These are phyloP conservation scores for Xenoacremonium recifei DNA, from an alignment of 2,329 filamentous ascomycete genomes.

Conservation along the genomic window DNA sequence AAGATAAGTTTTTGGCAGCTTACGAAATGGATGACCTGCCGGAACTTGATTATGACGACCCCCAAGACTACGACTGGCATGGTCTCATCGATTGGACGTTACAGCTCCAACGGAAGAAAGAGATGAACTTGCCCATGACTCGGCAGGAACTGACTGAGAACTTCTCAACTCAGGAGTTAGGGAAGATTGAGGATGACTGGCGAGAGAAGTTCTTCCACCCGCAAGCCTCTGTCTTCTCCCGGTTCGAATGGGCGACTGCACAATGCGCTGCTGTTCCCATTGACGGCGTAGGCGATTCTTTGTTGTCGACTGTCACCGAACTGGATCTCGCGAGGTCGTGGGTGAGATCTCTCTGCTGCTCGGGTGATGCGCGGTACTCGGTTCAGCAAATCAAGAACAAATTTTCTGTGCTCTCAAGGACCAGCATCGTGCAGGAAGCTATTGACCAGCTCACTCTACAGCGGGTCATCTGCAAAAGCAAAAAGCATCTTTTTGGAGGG, in stretches of 20 bases:
- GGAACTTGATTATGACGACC: constrained; percentile 61
- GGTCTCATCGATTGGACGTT: constrained; percentile 65
- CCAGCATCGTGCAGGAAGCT: constrained; percentile 45
- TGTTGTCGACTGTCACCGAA: constrained; percentile 26
- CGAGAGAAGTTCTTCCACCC: constrained; percentile 56
- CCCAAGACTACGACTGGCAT: constrained; percentile 67
- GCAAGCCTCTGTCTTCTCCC: constrained; percentile 54
- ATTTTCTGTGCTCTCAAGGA: constrained; percentile 48
- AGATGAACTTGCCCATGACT: constrained; percentile 47
- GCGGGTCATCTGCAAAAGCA: constrained; percentile 59
- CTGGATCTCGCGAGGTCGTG: constrained; percentile 53
- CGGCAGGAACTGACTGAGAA: constrained; percentile 42
- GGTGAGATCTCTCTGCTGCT: constrained; percentile 59
- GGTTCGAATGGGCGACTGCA: constrained; percentile 53
- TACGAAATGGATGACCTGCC: constrained; percentile 63
- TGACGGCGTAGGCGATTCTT: too few relatives aligned
- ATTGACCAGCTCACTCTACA: constrained; percentile 48
- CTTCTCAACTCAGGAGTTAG: constrained; percentile 40
- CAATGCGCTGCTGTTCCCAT: too few relatives aligned
- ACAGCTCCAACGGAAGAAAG: constrained; percentile 46
- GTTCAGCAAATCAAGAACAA: constrained; percentile 48
- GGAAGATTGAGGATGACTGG: constrained; percentile 41
- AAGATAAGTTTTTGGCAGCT: constrained; percentile 62
- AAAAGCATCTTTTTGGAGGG: constrained; percentile 55
- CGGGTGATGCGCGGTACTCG: constrained; percentile 47